A percentile compares a stretch with the other conserved stretches of the same genome.
phyloP scores from a whole-genome alignment of 176 grass and related monocot genomes.

The Raddia distichophylla region DNA sequence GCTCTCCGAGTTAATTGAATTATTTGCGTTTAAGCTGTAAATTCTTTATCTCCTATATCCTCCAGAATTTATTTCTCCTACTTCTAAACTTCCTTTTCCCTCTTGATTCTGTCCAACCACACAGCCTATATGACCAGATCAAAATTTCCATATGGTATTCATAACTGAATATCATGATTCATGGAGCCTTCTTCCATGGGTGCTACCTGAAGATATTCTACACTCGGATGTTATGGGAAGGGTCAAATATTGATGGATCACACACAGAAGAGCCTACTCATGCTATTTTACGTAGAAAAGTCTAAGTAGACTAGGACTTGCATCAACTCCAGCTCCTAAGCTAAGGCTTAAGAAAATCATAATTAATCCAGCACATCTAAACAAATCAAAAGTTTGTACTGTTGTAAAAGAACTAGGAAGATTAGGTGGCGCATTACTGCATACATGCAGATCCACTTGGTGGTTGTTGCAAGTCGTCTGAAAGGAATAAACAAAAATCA shows the following conservation, averaged over 20 bases:
- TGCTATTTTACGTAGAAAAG: background rate
- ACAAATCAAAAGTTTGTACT: background rate
- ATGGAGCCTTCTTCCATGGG: background rate
- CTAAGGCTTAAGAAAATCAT: background rate
- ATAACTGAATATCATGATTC: background rate
- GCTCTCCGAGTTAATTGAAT: no score
- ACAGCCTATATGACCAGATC: background rate
- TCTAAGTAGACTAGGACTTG: background rate
- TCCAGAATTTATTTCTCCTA: no score
- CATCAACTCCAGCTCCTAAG: no score
- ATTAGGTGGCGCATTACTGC: background rate
- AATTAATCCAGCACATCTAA: constrained; percentile 7
- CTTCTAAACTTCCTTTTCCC: no score
- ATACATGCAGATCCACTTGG: background rate
- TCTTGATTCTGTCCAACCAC: no score
- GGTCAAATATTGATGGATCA: background rate
- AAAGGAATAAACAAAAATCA: background rate
- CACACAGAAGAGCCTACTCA: background rate
- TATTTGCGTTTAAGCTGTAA: no score
- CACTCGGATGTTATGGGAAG: background rate
- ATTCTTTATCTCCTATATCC: no score
- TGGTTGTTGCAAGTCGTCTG: background rate
- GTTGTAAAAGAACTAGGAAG: background rate
- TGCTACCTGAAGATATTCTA: background rate
- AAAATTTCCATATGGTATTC: background rate